Evolutionary conservation across 78 protist genomes (phyloP), one percentile per base, ranked within the genome.

Genomic region (Isochrysis galbana): DNA sequence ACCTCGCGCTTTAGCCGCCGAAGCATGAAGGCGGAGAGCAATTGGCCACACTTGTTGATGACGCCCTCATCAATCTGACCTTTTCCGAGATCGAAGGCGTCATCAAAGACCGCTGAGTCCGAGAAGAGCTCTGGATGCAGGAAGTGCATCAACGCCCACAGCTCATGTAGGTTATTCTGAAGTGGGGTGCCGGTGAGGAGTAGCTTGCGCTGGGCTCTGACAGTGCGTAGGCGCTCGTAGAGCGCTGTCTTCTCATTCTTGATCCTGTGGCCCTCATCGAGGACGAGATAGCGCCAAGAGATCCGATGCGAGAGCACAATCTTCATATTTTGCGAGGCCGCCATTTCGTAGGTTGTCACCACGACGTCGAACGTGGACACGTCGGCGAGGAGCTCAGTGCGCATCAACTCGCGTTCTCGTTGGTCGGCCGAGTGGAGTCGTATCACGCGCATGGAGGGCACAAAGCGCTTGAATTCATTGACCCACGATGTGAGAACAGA

Each of bases 241-340:
- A 34, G 39, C 36, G 1, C 29, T 36, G 92, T 91, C 7, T n/a
- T 21, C 67, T 69, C 55, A 87, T 95, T 95, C 93, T 97, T 97
- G 86, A 96, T 74, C 34, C 96, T 94, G 82, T 98, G 99, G 36
- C 97, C 99, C 88, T 98, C 99, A 89, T 98, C 99, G 36, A 98
- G 80, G 38, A 98, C 92, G 89, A 98, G 88, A 82, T 91, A 93
- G 41, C 92, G 69, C 96, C 96, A 96, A 25, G 5, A 0, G 46
- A 51, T 70, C n/a, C 86, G 93, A 21, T 84, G 45, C 32, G 94
- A 55, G 29, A 87, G 39, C 0, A 94, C 32, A 54, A 80, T 34
- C 82, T 84, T 5, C 88, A 80, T 41, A 54, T 44, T 94, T 34
- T 23, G 82, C 90, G 94, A 51, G 29, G 69, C 92, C 93, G 87